A percentile compares a stretch with the other conserved stretches of the same genome.
Conservation (phyloP, 495 filamentous ascomycete genomes). For the Neurospora sp. region DNA sequence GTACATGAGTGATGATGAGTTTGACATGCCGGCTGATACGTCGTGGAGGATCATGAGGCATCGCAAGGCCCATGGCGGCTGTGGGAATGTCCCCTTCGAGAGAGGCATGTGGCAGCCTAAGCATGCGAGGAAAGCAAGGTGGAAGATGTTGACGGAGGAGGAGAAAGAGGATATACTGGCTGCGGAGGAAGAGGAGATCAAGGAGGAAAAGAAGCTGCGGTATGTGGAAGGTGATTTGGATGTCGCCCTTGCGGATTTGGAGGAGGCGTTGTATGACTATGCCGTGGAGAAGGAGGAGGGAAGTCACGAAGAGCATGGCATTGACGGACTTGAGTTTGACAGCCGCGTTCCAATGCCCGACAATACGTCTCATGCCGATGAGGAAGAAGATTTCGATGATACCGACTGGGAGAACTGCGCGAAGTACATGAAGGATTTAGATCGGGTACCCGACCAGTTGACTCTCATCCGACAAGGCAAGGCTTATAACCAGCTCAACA, state of each 20-base stretch:
- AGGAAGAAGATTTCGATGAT: not conserved
- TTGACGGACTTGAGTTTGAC: not conserved
- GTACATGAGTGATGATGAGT: constrained; percentile 35
- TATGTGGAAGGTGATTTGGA: not conserved
- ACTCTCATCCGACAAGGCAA: not conserved
- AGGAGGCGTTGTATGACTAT: not conserved
- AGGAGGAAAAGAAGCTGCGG: not conserved
- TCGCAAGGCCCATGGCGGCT: constrained; percentile 11
- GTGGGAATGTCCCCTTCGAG: constrained; percentile 24
- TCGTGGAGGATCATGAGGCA: constrained; percentile 1
- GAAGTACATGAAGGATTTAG: not conserved
- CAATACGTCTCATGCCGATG: not conserved
- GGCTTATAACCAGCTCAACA: not conserved
- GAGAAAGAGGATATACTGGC: constrained; percentile 18
- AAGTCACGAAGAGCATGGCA: not conserved
- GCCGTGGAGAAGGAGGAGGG: not conserved
- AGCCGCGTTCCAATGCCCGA: not conserved
- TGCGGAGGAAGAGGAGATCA: constrained; percentile 8
- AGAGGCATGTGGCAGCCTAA: constrained; percentile 22
- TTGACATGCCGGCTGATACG: constrained; percentile 3
- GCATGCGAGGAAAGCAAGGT: constrained; percentile 24
- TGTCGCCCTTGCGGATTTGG: not conserved
- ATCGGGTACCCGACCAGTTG: not conserved
- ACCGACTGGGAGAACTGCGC: not conserved
- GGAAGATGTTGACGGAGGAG: constrained; percentile 15